Evolutionary conservation across 1,139 yeast genomes (phyloP).

Genomic region (Candida labiduridarum): DNA sequence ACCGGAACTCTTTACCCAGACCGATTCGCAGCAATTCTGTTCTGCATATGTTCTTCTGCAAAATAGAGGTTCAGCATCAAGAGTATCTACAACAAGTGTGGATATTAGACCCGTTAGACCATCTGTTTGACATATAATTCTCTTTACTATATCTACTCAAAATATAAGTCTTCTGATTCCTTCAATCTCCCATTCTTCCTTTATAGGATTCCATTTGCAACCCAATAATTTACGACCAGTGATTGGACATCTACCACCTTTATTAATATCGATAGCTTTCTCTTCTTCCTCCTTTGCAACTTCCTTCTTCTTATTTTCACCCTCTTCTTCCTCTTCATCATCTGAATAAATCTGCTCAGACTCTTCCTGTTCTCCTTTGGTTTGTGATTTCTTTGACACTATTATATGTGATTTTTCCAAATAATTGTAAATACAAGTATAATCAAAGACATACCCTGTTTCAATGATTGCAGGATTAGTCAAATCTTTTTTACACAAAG

Average conservation of each 20-base stretch:
- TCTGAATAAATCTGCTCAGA: conserved; percentile 22
- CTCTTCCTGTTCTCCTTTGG: conserved; percentile 17
- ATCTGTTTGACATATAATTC: no score
- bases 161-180: conserved; percentile 75
- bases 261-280: conserved; percentile 25
- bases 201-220: conserved; percentile 62
- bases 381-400: conserved; percentile 24
- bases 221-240: conserved; percentile 75
- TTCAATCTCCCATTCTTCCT: conserved; percentile 68
- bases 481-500: conserved; percentile 67
- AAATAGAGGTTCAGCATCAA: no score
- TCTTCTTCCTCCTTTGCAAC: conserved; percentile 22
- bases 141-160: conserved; percentile 20
- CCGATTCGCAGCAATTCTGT: no score
- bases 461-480: conserved; percentile 86
- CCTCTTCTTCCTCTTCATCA: conserved; percentile 18
- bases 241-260: conserved; percentile 84
- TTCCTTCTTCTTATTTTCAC: conserved; percentile 12
- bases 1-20: no score
- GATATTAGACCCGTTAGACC: no score
- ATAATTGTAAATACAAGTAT: conserved; percentile 77
- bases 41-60: no score
- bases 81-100: no score
- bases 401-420: conserved; percentile 51
- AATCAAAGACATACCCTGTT: conserved; percentile 90